These are phyloP conservation scores for Lineolata rhizophorae DNA, from an alignment of 495 filamentous ascomycete genomes.

Conservation along the genomic window DNA sequence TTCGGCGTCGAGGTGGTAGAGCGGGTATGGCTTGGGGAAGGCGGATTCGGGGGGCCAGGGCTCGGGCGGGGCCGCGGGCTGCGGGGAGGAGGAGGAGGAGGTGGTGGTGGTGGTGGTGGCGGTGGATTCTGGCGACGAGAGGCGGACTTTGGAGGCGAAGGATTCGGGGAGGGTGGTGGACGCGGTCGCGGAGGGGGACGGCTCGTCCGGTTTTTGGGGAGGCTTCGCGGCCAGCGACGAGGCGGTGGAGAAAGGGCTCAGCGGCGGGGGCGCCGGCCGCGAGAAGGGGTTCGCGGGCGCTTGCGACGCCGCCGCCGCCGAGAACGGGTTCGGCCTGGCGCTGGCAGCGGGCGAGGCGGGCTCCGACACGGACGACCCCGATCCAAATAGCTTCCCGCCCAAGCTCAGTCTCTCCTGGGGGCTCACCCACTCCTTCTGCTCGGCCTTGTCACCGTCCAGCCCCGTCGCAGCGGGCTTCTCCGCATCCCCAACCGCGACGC, in stretches of 20 bases:
- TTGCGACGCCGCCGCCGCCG: constrained; percentile 4
- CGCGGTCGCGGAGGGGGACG: too few relatives aligned
- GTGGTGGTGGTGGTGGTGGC: too few relatives aligned
- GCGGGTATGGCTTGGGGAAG: constrained; percentile 49
- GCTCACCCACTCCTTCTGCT: constrained; percentile 1
- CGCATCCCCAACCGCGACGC: constrained; percentile 8
- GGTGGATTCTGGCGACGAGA: neutral
- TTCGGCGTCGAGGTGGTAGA: constrained; percentile 74
- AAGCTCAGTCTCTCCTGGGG: too few relatives aligned
- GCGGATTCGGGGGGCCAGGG: constrained; percentile 53
- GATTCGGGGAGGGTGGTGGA: constrained; percentile 33
- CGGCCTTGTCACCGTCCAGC: constrained; percentile 1
- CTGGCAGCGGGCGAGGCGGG: constrained; percentile 4
- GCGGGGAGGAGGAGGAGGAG: constrained; percentile 21
- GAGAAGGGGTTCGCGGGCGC: constrained; percentile 25
- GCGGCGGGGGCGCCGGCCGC: neutral
- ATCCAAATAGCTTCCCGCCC: constrained; percentile 16
- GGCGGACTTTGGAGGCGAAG: constrained; percentile 44
- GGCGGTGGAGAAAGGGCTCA: constrained; percentile 28
- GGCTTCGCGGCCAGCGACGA: constrained; percentile 13
- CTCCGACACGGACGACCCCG: neutral
- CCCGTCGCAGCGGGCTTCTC: constrained; percentile 7
- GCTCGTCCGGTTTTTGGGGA: constrained; percentile 13
- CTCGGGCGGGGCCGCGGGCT: constrained; percentile 16
- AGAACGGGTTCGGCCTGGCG: constrained; percentile 6